Base-by-base conservation (phyloP, 176 grass and related monocot genomes). In the Aegilops longissima region DNA sequence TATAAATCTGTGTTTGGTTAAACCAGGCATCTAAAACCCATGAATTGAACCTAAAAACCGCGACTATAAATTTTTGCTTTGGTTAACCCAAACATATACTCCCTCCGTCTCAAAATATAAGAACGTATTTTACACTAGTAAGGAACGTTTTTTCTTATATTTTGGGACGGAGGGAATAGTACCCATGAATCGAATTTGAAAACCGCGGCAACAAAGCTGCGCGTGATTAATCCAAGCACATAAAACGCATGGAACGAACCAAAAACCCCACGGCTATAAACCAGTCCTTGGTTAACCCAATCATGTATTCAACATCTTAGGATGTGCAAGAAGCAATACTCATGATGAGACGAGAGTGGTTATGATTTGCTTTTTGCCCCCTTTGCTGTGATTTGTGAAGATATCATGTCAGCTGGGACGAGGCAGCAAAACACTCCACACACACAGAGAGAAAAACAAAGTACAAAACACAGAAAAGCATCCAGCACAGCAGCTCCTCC, bases 381-480 rank as follows among this genome's bases (percentile, higher is more conserved):
- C 2, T 21, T 61, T 2, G 6, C 0, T 69, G 51, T 31, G 69
- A 68, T 75, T 33, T 81, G 70, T 85, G 65, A 85, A 82, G 16
- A 78, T 18, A 54, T 71, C 69, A 59, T 92, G 87, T 92, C 85
- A 93, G 87, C 70, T 85, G 27, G 70, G 69, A 87, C 8, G 88
- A 93, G 88, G 85, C 87, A 90, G 54, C 78, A 61, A 36, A 34
- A 59, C 29, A 84, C 9, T 63, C 7, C 38, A 54, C 30, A 69
- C 18, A 27, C 61, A 58, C 17, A 69, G 5, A 35, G 45, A 54
- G 23, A 72, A 84, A 56, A 31, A 33, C 27, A 77, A 56, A 77
- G 74, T 78, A 61, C 80, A 38, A 70, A 67, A 61, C 81, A 8
- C 42, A 13, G 56, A 73, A 73, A 67, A 79, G 62, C 45, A 61